These are phyloP conservation scores for Pyrenochaeta sp. DNA, from an alignment of 2,329 filamentous ascomycete genomes.

Conservation along the genomic window DNA sequence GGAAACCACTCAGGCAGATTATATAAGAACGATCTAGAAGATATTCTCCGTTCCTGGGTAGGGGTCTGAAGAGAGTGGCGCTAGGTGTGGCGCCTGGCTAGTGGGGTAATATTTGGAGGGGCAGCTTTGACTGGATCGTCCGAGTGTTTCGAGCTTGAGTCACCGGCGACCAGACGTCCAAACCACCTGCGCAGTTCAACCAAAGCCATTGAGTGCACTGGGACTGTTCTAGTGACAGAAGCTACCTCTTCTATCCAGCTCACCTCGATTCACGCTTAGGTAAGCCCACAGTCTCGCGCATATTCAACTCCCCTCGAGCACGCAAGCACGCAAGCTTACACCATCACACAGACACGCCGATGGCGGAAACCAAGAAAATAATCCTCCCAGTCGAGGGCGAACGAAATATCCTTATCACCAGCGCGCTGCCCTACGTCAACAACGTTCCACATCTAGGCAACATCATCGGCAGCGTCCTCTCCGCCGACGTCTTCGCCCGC, in stretches of 20 bases:
- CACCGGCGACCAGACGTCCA: constrained; percentile 21
- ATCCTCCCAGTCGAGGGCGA: constrained; percentile 64
- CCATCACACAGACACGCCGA: constrained; percentile 12
- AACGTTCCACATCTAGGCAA: constrained; percentile 75
- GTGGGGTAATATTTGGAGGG: constrained; percentile 34
- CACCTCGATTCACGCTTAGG: neutral
- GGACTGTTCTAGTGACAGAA: neutral
- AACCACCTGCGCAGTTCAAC: neutral
- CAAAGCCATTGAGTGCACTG: neutral
- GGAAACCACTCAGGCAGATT: no score
- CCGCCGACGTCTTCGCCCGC: constrained; percentile 78
- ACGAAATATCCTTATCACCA: constrained; percentile 89
- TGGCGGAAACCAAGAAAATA: constrained; percentile 49
- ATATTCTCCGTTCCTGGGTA: no score
- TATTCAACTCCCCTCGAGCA: neutral
- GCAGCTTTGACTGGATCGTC: constrained; percentile 20
- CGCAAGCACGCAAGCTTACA: constrained; percentile 1
- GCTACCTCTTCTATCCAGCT: neutral
- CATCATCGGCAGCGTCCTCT: constrained; percentile 67
- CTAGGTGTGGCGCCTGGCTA: constrained; percentile 12
- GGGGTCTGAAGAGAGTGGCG: constrained; percentile 18
- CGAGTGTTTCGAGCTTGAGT: constrained; percentile 31
- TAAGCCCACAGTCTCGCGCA: neutral
- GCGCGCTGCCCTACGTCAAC: constrained; percentile 86
- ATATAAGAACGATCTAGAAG: no score